These are phyloP conservation scores for Astrocystis sublimbata DNA, from an alignment of 495 filamentous ascomycete genomes.

Conservation along the genomic window DNA sequence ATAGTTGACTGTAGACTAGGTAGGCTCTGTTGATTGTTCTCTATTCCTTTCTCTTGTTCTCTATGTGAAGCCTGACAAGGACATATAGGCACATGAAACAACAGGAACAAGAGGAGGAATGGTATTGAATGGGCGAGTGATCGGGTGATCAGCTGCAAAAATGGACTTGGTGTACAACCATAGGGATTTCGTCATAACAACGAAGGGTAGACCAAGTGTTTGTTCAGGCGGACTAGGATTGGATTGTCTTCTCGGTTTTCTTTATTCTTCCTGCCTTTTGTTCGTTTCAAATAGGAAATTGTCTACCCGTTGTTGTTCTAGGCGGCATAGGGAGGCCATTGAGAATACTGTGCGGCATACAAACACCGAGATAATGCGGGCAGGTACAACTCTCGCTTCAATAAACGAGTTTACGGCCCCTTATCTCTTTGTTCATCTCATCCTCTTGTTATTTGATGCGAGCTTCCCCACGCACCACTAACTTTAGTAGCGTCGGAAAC, in stretches of 20 bases:
- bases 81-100: conserved; percentile 13
- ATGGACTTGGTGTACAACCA: conserved; percentile 1
- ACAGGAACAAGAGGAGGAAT: conserved; percentile 3
- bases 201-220: conserved; percentile 16
- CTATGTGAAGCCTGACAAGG: not conserved
- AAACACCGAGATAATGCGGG: not conserved
- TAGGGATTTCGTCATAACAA: conserved; percentile 5
- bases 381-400: conserved; percentile 5
- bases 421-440: conserved; percentile 9
- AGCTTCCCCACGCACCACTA: not conserved
- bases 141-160: not conserved
- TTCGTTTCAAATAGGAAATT: conserved; percentile 17
- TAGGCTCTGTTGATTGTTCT: conserved; percentile 14
- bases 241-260: conserved; percentile 14
- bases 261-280: conserved; percentile 10
- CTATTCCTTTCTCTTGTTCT: conserved; percentile 15
- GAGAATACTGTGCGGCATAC: not conserved
- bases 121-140: not conserved
- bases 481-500: not conserved
- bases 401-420: not conserved
- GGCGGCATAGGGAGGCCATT: conserved; percentile 11
- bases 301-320: not conserved
- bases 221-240: conserved; percentile 8
- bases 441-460: conserved; percentile 1
- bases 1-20: conserved; percentile 14